Base-by-base conservation (phyloP, 306 rosid species). In the Canavalia ensiformis region DNA sequence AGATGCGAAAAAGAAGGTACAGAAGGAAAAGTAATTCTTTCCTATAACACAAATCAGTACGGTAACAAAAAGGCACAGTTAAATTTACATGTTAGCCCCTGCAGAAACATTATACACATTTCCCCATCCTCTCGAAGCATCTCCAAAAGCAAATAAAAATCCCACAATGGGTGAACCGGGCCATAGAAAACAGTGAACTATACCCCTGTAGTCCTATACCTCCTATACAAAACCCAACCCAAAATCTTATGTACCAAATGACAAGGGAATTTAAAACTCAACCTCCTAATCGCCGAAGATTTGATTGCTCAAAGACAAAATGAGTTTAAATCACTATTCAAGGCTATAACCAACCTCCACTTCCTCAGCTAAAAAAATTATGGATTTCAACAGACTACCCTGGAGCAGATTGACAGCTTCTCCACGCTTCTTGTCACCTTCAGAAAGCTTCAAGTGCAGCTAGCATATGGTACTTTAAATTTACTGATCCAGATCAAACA, bases 191-290 rank as follows among this genome's bases (percentile, higher is more conserved):
- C 52, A 74, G 66, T 54, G 9, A 65, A 65, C 60, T 72, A 80
- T 49, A 39, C 78, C 79, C 78, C 79, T 73, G 65, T 64, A 56
- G 18, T 65, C 76, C 76, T 79, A 68, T 82, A 75, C 47, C 60
- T 49, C 57, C 56, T 82, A 75, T 82, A 82, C 81, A 82, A 37
- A 82, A 75, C 65, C 80, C 85, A 58, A 30, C 77, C 81, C 81
- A 46, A 82, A 49, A 75, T 82, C 68, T 81, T 74, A 75, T 75
- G 76, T 82, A 82, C 76, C 55, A 31, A 56, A 74, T 66, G 69
- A 29, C 62, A 66, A 51, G 33, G 74, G 80, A 81, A 64, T 37
- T 51, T 39, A 28, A 81, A 34, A 73, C 10, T 46, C 75, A 74
- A 74, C 33, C 76, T 31, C 30, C 47, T 34, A 52, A 81, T 47